Conservation (phyloP, 2,329 filamentous ascomycete genomes). For the Penicillium sp. region DNA sequence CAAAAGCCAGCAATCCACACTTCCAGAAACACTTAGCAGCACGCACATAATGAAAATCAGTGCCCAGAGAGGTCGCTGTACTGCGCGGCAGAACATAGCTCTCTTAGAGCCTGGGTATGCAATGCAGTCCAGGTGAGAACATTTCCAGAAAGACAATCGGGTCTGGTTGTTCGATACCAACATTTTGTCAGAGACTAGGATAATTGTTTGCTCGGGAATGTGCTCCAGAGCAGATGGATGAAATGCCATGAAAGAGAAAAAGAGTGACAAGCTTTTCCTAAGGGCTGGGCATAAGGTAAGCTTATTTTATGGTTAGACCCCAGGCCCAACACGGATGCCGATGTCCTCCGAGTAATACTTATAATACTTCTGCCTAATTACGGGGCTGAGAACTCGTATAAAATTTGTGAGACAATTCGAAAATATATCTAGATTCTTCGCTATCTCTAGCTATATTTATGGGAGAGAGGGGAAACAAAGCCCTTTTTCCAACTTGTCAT, state of each 20-base stretch:
- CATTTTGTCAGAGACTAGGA: background rate
- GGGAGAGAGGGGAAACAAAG: background rate
- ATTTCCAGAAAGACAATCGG: background rate
- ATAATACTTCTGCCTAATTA: background rate
- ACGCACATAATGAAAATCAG: constrained; percentile 7
- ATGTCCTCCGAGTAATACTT: background rate
- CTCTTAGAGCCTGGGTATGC: background rate
- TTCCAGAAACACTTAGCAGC: too few species aligned
- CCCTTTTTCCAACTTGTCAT: background rate
- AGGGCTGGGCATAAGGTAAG: background rate
- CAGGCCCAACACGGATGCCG: too few species aligned
- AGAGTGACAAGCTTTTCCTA: background rate
- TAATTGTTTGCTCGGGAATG: background rate
- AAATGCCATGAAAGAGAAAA: background rate
- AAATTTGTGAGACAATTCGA: too few species aligned
- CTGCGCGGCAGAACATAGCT: background rate
- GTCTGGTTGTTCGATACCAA: background rate
- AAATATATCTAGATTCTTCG: too few species aligned
- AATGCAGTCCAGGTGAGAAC: constrained; percentile 4
- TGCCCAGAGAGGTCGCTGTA: constrained; percentile 3
- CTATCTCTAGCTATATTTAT: too few species aligned
- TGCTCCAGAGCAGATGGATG: background rate
- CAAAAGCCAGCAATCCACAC: background rate
- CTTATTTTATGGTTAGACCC: background rate
- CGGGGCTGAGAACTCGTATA: background rate